phyloP scores from a whole-genome alignment of 371 early-diverging fungal species.

The Entomophthora muscae region DNA sequence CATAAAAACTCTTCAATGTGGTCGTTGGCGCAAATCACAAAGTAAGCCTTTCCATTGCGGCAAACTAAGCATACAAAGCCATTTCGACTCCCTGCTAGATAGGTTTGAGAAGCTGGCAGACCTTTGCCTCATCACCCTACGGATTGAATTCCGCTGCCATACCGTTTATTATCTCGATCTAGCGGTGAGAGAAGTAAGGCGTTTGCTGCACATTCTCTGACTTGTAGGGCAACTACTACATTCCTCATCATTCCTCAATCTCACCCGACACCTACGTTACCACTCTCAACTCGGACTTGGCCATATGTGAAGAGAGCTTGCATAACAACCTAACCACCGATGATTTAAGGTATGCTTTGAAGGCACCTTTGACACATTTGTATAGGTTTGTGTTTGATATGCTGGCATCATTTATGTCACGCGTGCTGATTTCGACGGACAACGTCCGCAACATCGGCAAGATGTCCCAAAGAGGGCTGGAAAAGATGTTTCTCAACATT shows the following conservation, averaged over 20 bases:
- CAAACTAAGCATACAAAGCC: constrained; percentile 14
- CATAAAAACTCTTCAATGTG: not conserved
- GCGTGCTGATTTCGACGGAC: constrained; percentile 31
- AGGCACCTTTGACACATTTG: not conserved
- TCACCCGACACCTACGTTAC: constrained; percentile 81
- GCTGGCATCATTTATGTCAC: constrained; percentile 50
- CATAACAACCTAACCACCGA: constrained; percentile 36
- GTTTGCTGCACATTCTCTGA: not conserved
- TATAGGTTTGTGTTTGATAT: constrained; percentile 65
- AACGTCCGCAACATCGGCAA: constrained; percentile 53
- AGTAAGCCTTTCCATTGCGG: not conserved
- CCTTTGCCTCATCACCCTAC: constrained; percentile 55
- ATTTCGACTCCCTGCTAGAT: constrained; percentile 29
- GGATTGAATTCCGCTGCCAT: constrained; percentile 73
- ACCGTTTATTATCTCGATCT: constrained; percentile 75
- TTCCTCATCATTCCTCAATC: constrained; percentile 39
- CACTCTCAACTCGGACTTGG: constrained; percentile 55
- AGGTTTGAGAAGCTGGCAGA: constrained; percentile 54
- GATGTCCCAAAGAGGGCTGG: constrained; percentile 51
- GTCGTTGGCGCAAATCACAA: not conserved
- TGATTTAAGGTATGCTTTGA: constrained; percentile 29
- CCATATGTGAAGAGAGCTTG: constrained; percentile 53
- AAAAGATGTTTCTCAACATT: constrained; percentile 66
- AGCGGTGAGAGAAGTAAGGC: constrained; percentile 66
- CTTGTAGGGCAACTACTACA: constrained; percentile 39